Base-by-base conservation (phyloP, 2,329 filamentous ascomycete genomes). In the Colletotrichum tropicicola region DNA sequence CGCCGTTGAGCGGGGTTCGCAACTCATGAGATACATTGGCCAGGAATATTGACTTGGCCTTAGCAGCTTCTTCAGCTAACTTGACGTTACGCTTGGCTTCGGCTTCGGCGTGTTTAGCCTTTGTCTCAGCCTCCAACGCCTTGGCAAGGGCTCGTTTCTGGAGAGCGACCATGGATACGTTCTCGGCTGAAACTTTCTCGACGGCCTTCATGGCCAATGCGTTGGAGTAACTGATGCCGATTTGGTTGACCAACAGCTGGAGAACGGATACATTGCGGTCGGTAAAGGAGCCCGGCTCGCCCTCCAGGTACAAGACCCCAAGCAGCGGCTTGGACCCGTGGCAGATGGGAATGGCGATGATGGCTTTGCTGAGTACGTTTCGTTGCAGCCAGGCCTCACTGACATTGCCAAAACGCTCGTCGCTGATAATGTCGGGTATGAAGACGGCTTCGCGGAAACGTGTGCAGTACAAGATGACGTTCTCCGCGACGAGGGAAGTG, bases 1-100 rank as follows among this genome's bases (percentile, higher is more conserved):
- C 92, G 28, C 93, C 93, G 62, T 95, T 94, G 52, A 97, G 89
- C 0, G 93, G 93, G 2, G 92, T 94, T 48, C 91, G 88, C 62
- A 95, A 79, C 77, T 95, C 92, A 76, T 95, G 92, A 2, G 91
- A 93, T 69, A 95, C 92, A 68, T 92, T 92, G 41, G 91, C 90
- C 45, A 92, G 80, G 78, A 95, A 95, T 61, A 94, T 92, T 3
- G 89, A 91, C 75, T 95, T 95, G 39, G 92, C 92, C 76, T 92
- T 93, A 21, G 92, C 91, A 10, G 92, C 92, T 75, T 95, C 92
- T 73, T 95, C 92, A 15, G 93, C 93, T 39, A 94, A 84, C 77
- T 92, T 91, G 74, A 94, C 91, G 74, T 93, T 93, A 65, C 90
- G 87, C 73, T 92, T 89, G 7, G 92, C 92, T 73, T 93, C 88